Evolutionary conservation across 495 filamentous ascomycete species (phyloP).

Genomic region (Penicilliopsis zonata): DNA sequence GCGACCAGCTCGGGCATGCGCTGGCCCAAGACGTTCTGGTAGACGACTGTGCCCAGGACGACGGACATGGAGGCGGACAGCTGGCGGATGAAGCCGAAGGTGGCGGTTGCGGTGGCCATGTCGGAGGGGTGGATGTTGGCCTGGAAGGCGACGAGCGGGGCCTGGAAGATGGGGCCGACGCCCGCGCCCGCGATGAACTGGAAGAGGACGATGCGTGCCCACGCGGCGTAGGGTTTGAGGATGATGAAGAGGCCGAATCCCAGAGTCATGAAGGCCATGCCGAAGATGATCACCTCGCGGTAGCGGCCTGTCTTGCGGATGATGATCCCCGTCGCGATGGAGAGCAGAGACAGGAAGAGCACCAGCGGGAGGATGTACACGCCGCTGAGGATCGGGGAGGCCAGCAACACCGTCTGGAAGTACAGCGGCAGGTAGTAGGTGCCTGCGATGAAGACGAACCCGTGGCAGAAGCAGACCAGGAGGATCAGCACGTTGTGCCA

Average conservation of each 20-base stretch:
- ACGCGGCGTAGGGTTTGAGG: slow-evolving; percentile 32
- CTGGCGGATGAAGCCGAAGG: slow-evolving; percentile 40
- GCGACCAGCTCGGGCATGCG: slow-evolving; percentile 24
- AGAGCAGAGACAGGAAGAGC: slow-evolving; percentile 53
- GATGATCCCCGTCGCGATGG: slow-evolving; percentile 50
- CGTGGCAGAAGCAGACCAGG: slow-evolving; percentile 48
- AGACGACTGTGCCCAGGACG: slow-evolving; percentile 45
- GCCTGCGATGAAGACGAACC: slow-evolving; percentile 60
- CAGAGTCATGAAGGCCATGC: slow-evolving; percentile 38
- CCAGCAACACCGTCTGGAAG: slow-evolving; percentile 64
- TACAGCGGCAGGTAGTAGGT: slow-evolving; percentile 71
- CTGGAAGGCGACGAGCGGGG: slow-evolving; percentile 47
- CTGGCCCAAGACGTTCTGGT: slow-evolving; percentile 40
- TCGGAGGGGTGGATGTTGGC: slow-evolving; percentile 36
- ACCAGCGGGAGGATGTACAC: slow-evolving; percentile 71
- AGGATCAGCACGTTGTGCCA: slow-evolving; percentile 48
- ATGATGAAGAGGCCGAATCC: slow-evolving; percentile 43
- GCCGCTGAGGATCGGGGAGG: slow-evolving; percentile 60
- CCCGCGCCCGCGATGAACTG: slow-evolving; percentile 43
- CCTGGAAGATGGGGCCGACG: slow-evolving; percentile 45
- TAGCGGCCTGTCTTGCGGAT: slow-evolving; percentile 59
- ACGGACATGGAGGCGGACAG: slow-evolving; percentile 39
- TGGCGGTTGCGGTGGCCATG: slow-evolving; percentile 40
- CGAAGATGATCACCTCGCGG: slow-evolving; percentile 35
- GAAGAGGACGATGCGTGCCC: slow-evolving; percentile 40